Evolutionary conservation across 345 rosid species (phyloP).

Genomic region (Melastoma malabathricum): DNA sequence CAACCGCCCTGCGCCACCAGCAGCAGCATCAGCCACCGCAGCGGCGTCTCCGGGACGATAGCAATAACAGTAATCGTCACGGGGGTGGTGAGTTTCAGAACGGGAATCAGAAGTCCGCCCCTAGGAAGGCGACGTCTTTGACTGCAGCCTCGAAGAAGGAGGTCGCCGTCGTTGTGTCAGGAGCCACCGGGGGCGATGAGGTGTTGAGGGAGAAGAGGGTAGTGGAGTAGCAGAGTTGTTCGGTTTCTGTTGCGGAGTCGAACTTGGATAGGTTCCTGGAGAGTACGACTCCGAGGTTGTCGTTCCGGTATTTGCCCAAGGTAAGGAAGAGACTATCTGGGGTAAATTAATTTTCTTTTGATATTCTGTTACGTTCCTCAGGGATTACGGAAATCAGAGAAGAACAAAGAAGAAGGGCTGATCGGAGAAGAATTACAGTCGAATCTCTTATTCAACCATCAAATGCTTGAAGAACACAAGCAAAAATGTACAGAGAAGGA

Average conservation of each 20-base stretch:
- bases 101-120: constrained; percentile 15
- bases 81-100: constrained; percentile 1
- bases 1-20: constrained; percentile 27
- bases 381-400: no score
- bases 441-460: no score
- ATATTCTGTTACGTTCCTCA: no score
- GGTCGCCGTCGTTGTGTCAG: no score
- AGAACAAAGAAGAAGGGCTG: no score
- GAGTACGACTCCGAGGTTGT: constrained; percentile 59
- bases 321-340: constrained; percentile 17
- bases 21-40: constrained; percentile 7
- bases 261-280: constrained; percentile 95
- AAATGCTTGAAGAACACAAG: no score
- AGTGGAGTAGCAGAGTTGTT: constrained; percentile 25
- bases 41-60: constrained; percentile 6
- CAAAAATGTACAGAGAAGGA: no score
- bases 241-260: constrained; percentile 29
- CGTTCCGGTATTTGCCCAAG: constrained; percentile 46
- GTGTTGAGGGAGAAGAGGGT: constrained; percentile 13
- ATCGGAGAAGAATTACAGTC: no score
- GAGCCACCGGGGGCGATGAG: no score
- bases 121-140: constrained; percentile 6
- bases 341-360: no score
- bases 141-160: constrained; percentile 1
- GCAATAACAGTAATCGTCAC: no score